Evolutionary conservation across 306 rosid genomes (phyloP).

Genomic region (Dalbergia oliveri): DNA sequence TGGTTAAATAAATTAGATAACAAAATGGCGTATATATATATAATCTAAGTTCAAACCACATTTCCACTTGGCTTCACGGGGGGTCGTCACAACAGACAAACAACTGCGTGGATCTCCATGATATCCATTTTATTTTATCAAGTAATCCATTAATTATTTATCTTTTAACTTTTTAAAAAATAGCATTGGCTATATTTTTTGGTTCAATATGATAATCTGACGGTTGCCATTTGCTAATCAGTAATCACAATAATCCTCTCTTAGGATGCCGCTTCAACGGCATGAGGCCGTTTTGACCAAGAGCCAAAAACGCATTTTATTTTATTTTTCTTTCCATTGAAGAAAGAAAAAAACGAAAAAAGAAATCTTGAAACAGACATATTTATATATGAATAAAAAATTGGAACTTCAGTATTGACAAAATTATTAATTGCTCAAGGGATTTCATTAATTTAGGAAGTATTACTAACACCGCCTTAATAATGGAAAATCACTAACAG

Average conservation of each 20-base stretch:
- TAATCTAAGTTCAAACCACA: background rate
- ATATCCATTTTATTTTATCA: background rate
- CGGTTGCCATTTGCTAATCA: conserved; percentile 1
- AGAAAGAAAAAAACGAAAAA: background rate
- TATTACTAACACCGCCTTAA: too few species aligned
- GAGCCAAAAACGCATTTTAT: background rate
- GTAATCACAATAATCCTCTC: background rate
- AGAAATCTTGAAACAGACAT: background rate
- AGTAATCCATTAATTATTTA: background rate
- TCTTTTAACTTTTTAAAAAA: background rate
- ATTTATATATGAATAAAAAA: background rate
- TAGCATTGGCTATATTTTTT: background rate
- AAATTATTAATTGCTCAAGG: too few species aligned
- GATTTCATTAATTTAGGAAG: too few species aligned
- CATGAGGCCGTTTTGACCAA: background rate
- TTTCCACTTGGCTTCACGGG: conserved; percentile 42
- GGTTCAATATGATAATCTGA: background rate
- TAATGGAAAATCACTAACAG: too few species aligned
- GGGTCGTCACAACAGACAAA: conserved; percentile 38
- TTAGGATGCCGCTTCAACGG: conserved; percentile 17
- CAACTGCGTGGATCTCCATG: conserved; percentile 44
- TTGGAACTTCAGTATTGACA: background rate
- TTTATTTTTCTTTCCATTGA: background rate
- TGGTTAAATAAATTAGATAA: background rate
- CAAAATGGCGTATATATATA: background rate